Conservation (phyloP, 768 basidiomycete species). For the Boletus huronensis region DNA sequence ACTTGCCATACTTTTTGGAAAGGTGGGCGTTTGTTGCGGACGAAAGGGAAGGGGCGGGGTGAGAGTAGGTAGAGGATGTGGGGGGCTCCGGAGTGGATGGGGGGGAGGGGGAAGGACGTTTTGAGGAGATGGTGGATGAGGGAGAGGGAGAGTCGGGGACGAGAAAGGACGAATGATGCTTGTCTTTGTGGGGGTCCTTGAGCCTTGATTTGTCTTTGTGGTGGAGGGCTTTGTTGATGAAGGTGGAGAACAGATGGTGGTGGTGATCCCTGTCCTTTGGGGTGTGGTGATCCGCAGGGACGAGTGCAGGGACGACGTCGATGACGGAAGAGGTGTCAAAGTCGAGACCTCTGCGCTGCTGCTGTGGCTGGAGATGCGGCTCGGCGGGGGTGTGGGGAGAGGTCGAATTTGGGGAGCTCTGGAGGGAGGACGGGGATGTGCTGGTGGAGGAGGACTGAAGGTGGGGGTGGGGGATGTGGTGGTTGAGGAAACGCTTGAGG, state of each 20-base stretch:
- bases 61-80: conserved; percentile 21
- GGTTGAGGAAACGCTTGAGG: conserved; percentile 91
- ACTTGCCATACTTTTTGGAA: conserved; percentile 99
- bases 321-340: conserved; percentile 35
- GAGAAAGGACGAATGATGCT: background rate
- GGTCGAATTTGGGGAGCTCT: conserved; percentile 25
- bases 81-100: conserved; percentile 23
- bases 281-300: conserved; percentile 12
- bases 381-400: conserved; percentile 28
- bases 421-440: conserved; percentile 27
- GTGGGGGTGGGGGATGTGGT: conserved; percentile 69
- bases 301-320: conserved; percentile 30
- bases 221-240: conserved; percentile 36
- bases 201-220: conserved; percentile 27
- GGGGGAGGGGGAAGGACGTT: conserved; percentile 28
- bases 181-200: conserved; percentile 12
- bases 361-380: conserved; percentile 32
- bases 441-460: conserved; percentile 20
- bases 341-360: conserved; percentile 34
- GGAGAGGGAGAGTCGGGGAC: conserved; percentile 34
- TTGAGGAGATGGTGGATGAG: conserved; percentile 23
- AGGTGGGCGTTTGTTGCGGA: conserved; percentile 87
- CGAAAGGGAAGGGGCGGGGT: conserved; percentile 59
- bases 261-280: conserved; percentile 28
- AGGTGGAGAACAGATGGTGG: conserved; percentile 25